A percentile compares a stretch with the other conserved stretches of the same genome.
These are phyloP conservation scores for Starmerella cellae DNA, from an alignment of 805 yeast species.

Conservation along the genomic window DNA sequence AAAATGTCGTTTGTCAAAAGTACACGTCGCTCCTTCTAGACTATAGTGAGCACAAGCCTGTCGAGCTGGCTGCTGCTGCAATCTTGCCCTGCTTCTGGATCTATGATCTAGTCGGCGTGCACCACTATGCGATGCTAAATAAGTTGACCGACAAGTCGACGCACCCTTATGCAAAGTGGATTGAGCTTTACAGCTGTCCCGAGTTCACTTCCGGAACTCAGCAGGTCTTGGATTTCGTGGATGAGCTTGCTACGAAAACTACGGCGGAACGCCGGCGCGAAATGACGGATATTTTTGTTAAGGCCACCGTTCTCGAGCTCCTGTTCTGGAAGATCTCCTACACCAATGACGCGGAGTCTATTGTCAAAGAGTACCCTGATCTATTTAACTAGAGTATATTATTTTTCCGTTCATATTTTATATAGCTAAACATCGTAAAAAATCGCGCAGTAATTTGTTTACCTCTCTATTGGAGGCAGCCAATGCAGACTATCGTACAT, in stretches of 20 bases:
- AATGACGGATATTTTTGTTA: slow-evolving; percentile 16
- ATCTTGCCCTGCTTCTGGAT: slow-evolving; percentile 22
- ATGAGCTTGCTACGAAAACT: slow-evolving; percentile 13
- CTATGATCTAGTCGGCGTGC: slow-evolving; percentile 28
- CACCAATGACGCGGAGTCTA: too few relatives aligned
- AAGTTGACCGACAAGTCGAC: slow-evolving; percentile 27
- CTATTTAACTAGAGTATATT: too few relatives aligned
- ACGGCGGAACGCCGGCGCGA: slow-evolving; percentile 10
- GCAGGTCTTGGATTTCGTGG: slow-evolving; percentile 26
- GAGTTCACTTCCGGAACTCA: slow-evolving; percentile 40
- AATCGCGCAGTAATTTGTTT: too few relatives aligned
- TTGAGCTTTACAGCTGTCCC: slow-evolving; percentile 45
- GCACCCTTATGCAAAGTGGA: slow-evolving; percentile 37
- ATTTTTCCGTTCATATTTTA: too few relatives aligned
- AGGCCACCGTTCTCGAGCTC: slow-evolving; percentile 13
- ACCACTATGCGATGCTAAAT: slow-evolving; percentile 52
- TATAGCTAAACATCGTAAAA: too few relatives aligned
- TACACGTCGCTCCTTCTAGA: slow-evolving; percentile 15
- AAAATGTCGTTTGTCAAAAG: slow-evolving; percentile 16
- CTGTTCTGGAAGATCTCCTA: slow-evolving; percentile 20
- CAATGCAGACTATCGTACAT: too few relatives aligned
- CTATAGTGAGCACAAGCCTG: slow-evolving; percentile 12
- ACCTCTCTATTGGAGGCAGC: too few relatives aligned
- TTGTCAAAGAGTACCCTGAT: too few relatives aligned
- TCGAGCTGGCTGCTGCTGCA: slow-evolving; percentile 20